A percentile compares a stretch with the other conserved stretches of the same genome.
Evolutionary conservation across 2,329 filamentous ascomycete species (phyloP).

Genomic region (Ascochyta lentis): DNA sequence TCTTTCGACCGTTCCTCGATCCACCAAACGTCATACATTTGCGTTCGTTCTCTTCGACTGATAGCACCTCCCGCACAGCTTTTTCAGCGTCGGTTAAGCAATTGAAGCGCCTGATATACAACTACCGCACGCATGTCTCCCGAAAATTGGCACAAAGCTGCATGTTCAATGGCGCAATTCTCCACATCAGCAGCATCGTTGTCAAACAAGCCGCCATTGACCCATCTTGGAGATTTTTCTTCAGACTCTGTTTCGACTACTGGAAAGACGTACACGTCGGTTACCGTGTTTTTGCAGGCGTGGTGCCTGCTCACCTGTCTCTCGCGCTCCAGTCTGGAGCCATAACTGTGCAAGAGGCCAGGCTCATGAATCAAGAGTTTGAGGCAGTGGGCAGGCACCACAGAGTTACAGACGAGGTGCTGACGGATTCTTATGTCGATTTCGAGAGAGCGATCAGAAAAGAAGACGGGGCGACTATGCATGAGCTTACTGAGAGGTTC

Average conservation of each 20-base stretch:
- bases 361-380: neutral
- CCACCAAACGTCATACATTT: neutral
- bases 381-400: neutral
- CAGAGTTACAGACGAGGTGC: neutral
- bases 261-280: conserved; percentile 1
- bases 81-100: conserved; percentile 10
- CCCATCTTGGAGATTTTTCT: conserved; percentile 7
- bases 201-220: conserved; percentile 7
- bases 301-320: conserved; percentile 2
- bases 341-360: neutral
- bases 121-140: conserved; percentile 1
- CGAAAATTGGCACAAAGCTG: neutral
- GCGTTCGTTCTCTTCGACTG: conserved; percentile 1
- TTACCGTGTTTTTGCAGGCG: neutral
- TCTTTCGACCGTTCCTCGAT: conserved; percentile 7
- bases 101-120: conserved; percentile 7
- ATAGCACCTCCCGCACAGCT: neutral
- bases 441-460: conserved; percentile 5
- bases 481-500: conserved; percentile 37
- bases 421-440: conserved; percentile 5
- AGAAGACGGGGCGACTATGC: conserved; percentile 23
- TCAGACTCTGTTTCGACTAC: conserved; percentile 3
- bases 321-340: neutral
- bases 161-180: conserved; percentile 5
- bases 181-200: conserved; percentile 4